These are phyloP conservation scores for Sporothrix phasma DNA, from an alignment of 2,329 filamentous ascomycete species.

Conservation along the genomic window DNA sequence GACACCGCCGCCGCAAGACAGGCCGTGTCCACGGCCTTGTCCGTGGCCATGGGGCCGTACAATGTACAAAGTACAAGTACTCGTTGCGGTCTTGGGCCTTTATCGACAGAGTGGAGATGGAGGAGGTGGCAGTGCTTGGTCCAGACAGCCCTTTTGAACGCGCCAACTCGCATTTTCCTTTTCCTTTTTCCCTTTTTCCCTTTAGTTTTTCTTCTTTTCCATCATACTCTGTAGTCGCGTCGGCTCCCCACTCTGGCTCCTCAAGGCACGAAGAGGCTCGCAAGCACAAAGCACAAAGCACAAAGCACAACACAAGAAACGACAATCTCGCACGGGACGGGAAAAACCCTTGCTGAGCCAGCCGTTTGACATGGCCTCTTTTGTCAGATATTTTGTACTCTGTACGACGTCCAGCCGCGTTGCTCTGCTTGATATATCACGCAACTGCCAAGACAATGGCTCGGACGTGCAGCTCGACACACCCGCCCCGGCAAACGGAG, in stretches of 20 bases:
- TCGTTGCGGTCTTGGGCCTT: neutral
- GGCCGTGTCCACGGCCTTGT: neutral
- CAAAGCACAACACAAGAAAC: too few relatives aligned
- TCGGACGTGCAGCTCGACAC: too few relatives aligned
- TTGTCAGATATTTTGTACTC: too few relatives aligned
- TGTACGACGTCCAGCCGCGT: too few relatives aligned
- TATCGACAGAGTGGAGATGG: neutral
- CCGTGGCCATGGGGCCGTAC: too few relatives aligned
- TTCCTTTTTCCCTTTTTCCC: neutral
- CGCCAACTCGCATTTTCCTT: too few relatives aligned
- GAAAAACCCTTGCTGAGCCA: too few relatives aligned
- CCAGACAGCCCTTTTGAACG: neutral
- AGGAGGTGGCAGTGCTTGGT: slow-evolving; percentile 8
- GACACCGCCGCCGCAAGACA: too few relatives aligned
- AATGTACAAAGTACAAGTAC: too few relatives aligned
- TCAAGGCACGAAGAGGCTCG: neutral
- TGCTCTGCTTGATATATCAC: neutral
- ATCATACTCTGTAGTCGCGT: neutral
- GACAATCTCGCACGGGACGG: too few relatives aligned
- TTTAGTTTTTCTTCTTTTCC: neutral
- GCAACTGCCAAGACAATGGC: neutral
- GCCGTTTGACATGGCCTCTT: neutral
- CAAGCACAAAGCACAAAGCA: too few relatives aligned
- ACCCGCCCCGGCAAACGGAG: too few relatives aligned
- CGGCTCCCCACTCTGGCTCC: neutral